Base-by-base conservation (phyloP, 192 early-diverging fungal species). In the Linnemannia elongata region DNA sequence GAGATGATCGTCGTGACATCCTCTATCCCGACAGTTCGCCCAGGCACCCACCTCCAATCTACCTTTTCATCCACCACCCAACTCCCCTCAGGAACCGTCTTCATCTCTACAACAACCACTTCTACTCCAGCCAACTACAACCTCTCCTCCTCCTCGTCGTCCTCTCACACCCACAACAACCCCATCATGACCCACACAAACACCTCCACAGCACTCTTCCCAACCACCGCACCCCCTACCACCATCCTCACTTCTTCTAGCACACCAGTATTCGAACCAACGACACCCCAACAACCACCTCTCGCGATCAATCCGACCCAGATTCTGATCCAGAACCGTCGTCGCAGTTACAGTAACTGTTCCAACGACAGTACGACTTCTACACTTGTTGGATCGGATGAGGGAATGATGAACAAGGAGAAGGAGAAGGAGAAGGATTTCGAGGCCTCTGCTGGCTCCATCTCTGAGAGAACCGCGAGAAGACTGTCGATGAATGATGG, bases 321-420 rank as follows among this genome's bases (percentile, higher is more conserved):
- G 13, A 63, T 42, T 55, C 74, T 57, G 69, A 66, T 22, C 0
- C 74, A 80, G 47, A 77, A 57, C 80, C 52, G 83, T 52, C 72
- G 55, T 13, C 69, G 85, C 15, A 81, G 75, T 18, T 45, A 41
- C 38, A 87, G 85, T 52, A 45, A 78, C 33, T 30, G 85, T 35
- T 77, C 75, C 17, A 39, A 79, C 17, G 68, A 35, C 18, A 85
- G 78, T 41, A 77, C 78, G 3, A 42, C 79, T 6, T 77, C 85
- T 36, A 87, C 85, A 0, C 72, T 87, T 0, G 80, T 87, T 3
- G 79, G 75, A 2, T 36, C 60, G 10, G 81, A 82, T 24, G 74
- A 77, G 36, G 41, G 55, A 6, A 82, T 39, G 17, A 82, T 39
- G 30, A 49, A 12, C 39, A 75, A 81, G 18, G 39, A 35, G 18